These are phyloP conservation scores for Penicillium sp. DNA, from an alignment of 2,329 filamentous ascomycete species.

Conservation along the genomic window DNA sequence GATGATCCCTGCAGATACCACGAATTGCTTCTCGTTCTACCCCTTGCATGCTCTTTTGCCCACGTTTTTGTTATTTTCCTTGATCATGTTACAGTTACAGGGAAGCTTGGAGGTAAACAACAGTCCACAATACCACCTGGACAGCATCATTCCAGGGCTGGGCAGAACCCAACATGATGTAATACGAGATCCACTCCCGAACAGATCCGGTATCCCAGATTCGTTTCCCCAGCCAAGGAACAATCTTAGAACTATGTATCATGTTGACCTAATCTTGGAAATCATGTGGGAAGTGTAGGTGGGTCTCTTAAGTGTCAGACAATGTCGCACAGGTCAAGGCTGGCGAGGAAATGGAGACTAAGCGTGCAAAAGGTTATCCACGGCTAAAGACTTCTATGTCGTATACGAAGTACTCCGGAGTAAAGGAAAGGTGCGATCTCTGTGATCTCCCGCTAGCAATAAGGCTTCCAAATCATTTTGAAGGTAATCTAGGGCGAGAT, in stretches of 20 bases:
- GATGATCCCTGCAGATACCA: constrained; percentile 10
- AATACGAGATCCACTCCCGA: constrained; percentile 8
- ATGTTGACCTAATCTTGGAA: neutral
- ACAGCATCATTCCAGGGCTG: too few species aligned
- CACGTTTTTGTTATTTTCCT: constrained; percentile 2
- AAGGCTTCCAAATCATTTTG: constrained; percentile 20
- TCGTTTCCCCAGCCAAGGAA: neutral
- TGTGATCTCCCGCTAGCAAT: constrained; percentile 4
- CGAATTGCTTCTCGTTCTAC: constrained; percentile 11
- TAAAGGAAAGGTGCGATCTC: neutral
- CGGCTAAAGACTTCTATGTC: too few species aligned
- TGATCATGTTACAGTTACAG: neutral
- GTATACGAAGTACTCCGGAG: neutral
- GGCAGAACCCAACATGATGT: constrained; percentile 1
- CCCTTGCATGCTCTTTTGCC: constrained; percentile 6
- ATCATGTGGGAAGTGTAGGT: neutral
- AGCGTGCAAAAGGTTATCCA: too few species aligned
- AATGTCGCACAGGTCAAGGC: constrained; percentile 14
- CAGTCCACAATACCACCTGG: too few species aligned
- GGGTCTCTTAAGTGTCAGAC: neutral
- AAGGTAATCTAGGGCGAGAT: constrained; percentile 3
- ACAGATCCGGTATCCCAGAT: constrained; percentile 1
- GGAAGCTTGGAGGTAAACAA: too few species aligned
- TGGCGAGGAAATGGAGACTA: neutral
- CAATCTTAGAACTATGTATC: too few species aligned